phyloP scores from a whole-genome alignment of 2,329 filamentous ascomycete species.

The Lanzia echinophila region DNA sequence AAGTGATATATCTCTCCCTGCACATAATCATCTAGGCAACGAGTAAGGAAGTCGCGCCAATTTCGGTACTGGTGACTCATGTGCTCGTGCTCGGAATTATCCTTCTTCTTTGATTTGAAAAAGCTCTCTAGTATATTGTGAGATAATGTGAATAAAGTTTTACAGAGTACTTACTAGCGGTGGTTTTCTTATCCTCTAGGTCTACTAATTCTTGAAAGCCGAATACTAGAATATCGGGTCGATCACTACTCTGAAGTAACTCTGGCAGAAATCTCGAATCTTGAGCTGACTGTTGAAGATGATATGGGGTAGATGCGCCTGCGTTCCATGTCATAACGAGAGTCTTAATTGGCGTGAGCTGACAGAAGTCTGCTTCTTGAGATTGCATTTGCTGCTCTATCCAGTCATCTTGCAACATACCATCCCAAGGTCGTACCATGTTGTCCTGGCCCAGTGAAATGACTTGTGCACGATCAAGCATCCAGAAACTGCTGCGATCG shows the following conservation, averaged over 20 bases:
- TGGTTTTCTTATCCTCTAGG: slow-evolving; percentile 93
- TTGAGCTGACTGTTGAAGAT: slow-evolving; percentile 61
- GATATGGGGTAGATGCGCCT: slow-evolving; percentile 86
- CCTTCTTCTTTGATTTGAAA: slow-evolving; percentile 84
- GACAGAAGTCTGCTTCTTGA: slow-evolving; percentile 75
- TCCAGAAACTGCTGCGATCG: slow-evolving; percentile 79
- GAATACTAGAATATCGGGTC: slow-evolving; percentile 88
- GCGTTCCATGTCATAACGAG: slow-evolving; percentile 94
- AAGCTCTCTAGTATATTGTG: slow-evolving; percentile 56
- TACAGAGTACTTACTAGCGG: slow-evolving; percentile 59
- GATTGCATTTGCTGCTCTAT: slow-evolving; percentile 85
- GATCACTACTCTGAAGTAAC: slow-evolving; percentile 66
- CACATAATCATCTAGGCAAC: slow-evolving; percentile 77
- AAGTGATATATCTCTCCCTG: slow-evolving; percentile 76
- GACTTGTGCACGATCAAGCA: slow-evolving; percentile 75
- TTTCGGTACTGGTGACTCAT: slow-evolving; percentile 98
- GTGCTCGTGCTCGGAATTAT: slow-evolving; percentile 71
- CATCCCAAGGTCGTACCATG: slow-evolving; percentile 81
- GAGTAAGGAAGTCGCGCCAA: slow-evolving; percentile 85
- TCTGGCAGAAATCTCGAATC: slow-evolving; percentile 77
- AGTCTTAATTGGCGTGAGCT: slow-evolving; percentile 73
- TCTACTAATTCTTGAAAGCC: slow-evolving; percentile 99
- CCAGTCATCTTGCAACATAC: slow-evolving; percentile 88
- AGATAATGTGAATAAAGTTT: slow-evolving; percentile 17
- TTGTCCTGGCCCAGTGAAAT: slow-evolving; percentile 84